Evolutionary conservation across 208 protist species (phyloP), one percentile per base, ranked within the genome.

Genomic region (Entamoeba dispar): DNA sequence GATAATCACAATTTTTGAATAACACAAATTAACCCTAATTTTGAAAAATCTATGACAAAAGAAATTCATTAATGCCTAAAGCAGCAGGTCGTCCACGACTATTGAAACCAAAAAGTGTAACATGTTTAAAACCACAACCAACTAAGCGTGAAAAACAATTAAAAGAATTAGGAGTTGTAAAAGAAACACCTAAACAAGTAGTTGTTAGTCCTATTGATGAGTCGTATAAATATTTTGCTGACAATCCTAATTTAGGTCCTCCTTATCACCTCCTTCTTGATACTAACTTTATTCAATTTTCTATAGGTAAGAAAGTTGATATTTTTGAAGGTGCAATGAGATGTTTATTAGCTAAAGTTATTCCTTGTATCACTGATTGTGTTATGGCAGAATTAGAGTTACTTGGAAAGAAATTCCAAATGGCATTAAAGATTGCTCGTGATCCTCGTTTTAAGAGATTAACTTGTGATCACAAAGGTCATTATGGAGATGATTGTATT

Each of bases 401-500:
- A 51, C 50, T 95, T 27, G 94, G 93, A 6, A 51, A 91, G 49
- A 95, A 94, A 50, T 95, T 94, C 31, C 14, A 92, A 27, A 31
- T 94, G 92, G 93, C 93, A 19, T 86, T 94, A n/a, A 57, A 61
- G 12, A 92, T 95, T 93, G 93, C 93, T 15, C 93, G 94, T 38
- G 47, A 57, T 22, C 22, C 92, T 17, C 47, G 47, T 10, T 94
- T 95, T 86, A 19, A 93, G 22, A 34, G 94, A 15, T n/a, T 95
- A 3, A 69, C 50, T n/a, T 95, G 94, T 91, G 50, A 15, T 1
- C 93, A 94, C 38, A 91, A 31, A 15, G 93, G 93, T 14, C 92
- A 50, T 55, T 95, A 95, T 91, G 94, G 51, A 27, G 94, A 95
- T 95, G 94, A 95, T 50, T 95, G 94, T 92, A 69, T 95, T 22